Conservation (phyloP, 208 protist genomes). For the Paratrypanosoma confusum region DNA sequence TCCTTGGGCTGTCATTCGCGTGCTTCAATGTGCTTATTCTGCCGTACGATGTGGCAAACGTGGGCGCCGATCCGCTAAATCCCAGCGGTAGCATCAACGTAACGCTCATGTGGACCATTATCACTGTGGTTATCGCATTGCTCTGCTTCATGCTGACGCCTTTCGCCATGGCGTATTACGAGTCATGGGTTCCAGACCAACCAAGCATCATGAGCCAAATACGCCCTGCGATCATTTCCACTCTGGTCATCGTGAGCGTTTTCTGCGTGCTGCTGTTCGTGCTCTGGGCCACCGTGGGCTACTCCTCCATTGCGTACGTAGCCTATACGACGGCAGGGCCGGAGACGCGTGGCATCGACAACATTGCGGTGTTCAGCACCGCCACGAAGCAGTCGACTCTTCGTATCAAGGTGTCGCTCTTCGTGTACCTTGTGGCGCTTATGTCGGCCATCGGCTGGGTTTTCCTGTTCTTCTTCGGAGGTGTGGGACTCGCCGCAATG, state of each 20-base stretch:
- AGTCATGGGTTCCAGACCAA: constrained; percentile 62
- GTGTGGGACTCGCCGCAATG: constrained; percentile 84
- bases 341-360: constrained; percentile 1
- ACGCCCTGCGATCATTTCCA: constrained; percentile 15
- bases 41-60: constrained; percentile 83
- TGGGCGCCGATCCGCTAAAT: constrained; percentile 12
- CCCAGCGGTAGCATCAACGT: constrained; percentile 32
- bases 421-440: constrained; percentile 62
- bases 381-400: constrained; percentile 1
- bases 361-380: constrained; percentile 7
- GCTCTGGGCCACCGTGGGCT: constrained; percentile 10
- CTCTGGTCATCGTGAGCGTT: constrained; percentile 14
- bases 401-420: constrained; percentile 19
- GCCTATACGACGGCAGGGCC: constrained; percentile 3
- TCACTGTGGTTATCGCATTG: constrained; percentile 26
- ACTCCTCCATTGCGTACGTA: constrained; percentile 9
- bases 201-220: constrained; percentile 15
- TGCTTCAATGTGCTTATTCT: constrained; percentile 79
- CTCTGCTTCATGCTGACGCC: constrained; percentile 62
- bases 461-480: constrained; percentile 86
- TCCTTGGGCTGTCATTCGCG: constrained; percentile 47
- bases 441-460: constrained; percentile 65
- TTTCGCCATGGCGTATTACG: constrained; percentile 87
- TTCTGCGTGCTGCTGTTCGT: constrained; percentile 19
- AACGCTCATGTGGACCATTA: constrained; percentile 32